Conservation (phyloP, 495 filamentous ascomycete species). For the Penicillium verhagenii region DNA sequence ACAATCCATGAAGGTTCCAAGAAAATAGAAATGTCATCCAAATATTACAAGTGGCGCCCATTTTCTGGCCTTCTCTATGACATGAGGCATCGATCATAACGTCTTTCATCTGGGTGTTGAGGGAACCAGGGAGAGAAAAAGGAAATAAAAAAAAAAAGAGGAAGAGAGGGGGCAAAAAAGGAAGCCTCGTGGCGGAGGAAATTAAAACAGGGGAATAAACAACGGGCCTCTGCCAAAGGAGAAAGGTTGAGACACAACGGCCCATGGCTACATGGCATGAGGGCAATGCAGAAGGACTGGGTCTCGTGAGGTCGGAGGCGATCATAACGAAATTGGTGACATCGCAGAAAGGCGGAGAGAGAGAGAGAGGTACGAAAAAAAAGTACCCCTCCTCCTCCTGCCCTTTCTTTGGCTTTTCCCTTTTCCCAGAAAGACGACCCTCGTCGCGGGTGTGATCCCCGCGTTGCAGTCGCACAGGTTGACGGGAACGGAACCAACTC, state of each 20-base stretch:
- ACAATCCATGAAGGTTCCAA: background rate
- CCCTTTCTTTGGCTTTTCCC: background rate
- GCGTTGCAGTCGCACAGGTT: constrained; percentile 25
- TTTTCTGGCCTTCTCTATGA: constrained; percentile 45
- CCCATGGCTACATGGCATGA: background rate
- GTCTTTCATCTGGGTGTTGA: constrained; percentile 36
- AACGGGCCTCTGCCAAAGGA: background rate
- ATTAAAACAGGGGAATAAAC: constrained; percentile 21
- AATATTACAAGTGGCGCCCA: constrained; percentile 31
- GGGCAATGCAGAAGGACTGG: constrained; percentile 11
- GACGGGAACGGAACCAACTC: constrained; percentile 15
- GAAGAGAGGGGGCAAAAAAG: constrained; percentile 1
- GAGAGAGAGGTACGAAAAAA: no score
- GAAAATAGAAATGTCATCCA: constrained; percentile 25
- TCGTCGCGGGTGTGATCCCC: constrained; percentile 24
- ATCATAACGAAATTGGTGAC: constrained; percentile 23
- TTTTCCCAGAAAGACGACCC: constrained; percentile 3
- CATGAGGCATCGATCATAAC: constrained; percentile 49
- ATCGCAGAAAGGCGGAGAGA: constrained; percentile 2
- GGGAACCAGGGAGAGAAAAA: background rate
- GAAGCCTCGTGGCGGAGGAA: constrained; percentile 34
- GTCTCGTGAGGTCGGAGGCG: constrained; percentile 17
- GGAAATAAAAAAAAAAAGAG: background rate
- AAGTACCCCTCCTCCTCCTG: background rate
- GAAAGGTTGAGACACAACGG: background rate